Conservation (phyloP, 2,329 filamentous ascomycete genomes). For the Colletotrichum horii region DNA sequence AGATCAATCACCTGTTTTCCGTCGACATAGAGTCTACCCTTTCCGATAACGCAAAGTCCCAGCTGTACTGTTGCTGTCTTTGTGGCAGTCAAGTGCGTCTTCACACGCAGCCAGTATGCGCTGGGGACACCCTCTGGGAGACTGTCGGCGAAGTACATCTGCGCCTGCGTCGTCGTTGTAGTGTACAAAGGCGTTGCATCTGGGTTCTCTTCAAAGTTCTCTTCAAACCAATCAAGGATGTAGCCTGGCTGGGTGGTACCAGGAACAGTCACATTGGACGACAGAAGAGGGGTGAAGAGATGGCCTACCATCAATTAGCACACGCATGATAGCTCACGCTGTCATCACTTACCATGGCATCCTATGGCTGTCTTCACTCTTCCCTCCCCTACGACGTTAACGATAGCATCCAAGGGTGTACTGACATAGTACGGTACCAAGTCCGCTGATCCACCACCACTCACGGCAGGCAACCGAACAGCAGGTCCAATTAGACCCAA, state of each 20-base stretch:
- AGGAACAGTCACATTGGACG: background rate
- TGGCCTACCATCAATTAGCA: background rate
- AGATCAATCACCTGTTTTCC: conserved; percentile 34
- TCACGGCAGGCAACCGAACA: conserved; percentile 39
- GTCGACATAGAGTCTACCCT: conserved; percentile 35
- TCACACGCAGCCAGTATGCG: background rate
- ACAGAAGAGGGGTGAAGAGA: background rate
- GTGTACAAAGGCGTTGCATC: background rate
- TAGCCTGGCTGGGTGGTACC: background rate
- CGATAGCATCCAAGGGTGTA: conserved; percentile 33
- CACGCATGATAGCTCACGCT: background rate
- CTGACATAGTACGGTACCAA: conserved; percentile 34
- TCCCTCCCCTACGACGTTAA: conserved; percentile 16
- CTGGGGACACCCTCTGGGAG: background rate
- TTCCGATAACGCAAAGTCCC: conserved; percentile 38
- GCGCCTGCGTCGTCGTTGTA: background rate
- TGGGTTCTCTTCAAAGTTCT: background rate
- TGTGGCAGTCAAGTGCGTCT: conserved; percentile 24
- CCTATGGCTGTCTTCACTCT: background rate
- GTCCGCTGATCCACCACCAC: conserved; percentile 36
- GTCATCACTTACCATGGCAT: background rate
- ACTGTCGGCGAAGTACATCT: conserved; percentile 1
- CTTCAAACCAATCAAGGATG: background rate
- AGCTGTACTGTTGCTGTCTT: conserved; percentile 25
- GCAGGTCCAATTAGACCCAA: conserved; percentile 56